These are phyloP conservation scores for Primulina huaijiensis DNA, from an alignment of 257 asterid species.

Conservation along the genomic window DNA sequence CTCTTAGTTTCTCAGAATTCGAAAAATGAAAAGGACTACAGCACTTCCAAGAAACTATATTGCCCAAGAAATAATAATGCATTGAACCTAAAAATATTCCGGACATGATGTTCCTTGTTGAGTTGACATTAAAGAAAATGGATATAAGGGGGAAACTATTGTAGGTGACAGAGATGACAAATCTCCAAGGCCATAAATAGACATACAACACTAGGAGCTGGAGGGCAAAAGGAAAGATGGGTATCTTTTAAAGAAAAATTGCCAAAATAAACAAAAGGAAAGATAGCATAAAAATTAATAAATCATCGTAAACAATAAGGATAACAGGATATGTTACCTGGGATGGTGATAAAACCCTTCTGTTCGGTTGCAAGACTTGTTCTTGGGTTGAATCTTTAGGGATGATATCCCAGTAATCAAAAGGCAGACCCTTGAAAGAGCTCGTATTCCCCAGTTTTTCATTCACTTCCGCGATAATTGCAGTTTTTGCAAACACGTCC, in stretches of 20 bases:
- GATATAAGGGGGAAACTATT: neutral
- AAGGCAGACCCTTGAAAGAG: slow-evolving; percentile 37
- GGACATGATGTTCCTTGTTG: slow-evolving; percentile 9
- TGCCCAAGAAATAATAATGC: neutral
- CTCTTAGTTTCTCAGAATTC: neutral
- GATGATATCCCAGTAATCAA: slow-evolving; percentile 85
- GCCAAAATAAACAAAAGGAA: no score
- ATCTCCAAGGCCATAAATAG: slow-evolving; percentile 1
- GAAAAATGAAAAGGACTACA: neutral
- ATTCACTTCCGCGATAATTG: slow-evolving; percentile 65
- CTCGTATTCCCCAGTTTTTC: slow-evolving; percentile 31
- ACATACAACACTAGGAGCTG: neutral
- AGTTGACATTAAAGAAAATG: slow-evolving; percentile 13
- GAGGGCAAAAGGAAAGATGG: neutral
- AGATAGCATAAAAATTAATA: slow-evolving; percentile 13
- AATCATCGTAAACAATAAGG: slow-evolving; percentile 24
- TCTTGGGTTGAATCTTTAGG: slow-evolving; percentile 57
- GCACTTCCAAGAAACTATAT: neutral
- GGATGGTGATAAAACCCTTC: slow-evolving; percentile 62
- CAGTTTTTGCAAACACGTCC: slow-evolving; percentile 64
- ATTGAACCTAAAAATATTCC: slow-evolving; percentile 1
- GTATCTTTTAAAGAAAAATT: no score
- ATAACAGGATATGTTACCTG: slow-evolving; percentile 50
- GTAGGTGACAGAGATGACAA: slow-evolving; percentile 9
- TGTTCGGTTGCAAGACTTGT: slow-evolving; percentile 34